These are phyloP conservation scores for Schwanniomyces vanrijiae DNA, from an alignment of 805 yeast species.

Conservation along the genomic window DNA sequence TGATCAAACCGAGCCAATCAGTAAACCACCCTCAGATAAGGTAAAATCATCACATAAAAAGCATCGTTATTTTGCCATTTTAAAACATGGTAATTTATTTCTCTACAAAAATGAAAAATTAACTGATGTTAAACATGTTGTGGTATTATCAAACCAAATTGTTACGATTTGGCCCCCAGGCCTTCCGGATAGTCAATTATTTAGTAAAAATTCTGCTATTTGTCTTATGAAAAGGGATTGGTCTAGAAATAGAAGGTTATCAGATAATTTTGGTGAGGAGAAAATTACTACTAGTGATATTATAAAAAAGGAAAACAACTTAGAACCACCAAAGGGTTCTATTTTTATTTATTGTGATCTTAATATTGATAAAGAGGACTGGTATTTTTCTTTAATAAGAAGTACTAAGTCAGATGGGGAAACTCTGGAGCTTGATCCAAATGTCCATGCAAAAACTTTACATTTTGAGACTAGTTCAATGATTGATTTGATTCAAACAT, in stretches of 20 bases:
- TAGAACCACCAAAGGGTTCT: constrained; percentile 38
- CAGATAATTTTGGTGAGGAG: constrained; percentile 16
- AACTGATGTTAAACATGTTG: constrained; percentile 71
- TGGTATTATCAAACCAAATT: constrained; percentile 68
- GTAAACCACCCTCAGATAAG: constrained; percentile 7
- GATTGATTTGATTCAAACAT: constrained; percentile 68
- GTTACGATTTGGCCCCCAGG: constrained; percentile 85
- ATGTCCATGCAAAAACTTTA: constrained; percentile 66
- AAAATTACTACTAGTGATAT: constrained; percentile 25
- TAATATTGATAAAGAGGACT: constrained; percentile 84
- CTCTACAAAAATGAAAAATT: constrained; percentile 72
- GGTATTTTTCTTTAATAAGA: constrained; percentile 83
- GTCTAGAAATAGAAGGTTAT: constrained; percentile 20
- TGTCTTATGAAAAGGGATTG: constrained; percentile 58
- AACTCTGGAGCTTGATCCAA: constrained; percentile 40
- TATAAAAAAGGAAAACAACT: constrained; percentile 16
- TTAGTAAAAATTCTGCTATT: constrained; percentile 77
- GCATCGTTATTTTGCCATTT: constrained; percentile 65
- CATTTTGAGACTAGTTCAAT: constrained; percentile 72
- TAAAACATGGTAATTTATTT: constrained; percentile 86
- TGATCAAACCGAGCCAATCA: constrained; percentile 4
- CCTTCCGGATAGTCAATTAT: constrained; percentile 72
- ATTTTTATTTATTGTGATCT: constrained; percentile 72
- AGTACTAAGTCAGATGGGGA: constrained; percentile 55
- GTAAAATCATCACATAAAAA: constrained; percentile 37